Percentiles rank a stretch among this genome's conserved stretches.
These are phyloP conservation scores for Mucuna pruriens DNA, from an alignment of 306 rosid species.

Conservation along the genomic window DNA sequence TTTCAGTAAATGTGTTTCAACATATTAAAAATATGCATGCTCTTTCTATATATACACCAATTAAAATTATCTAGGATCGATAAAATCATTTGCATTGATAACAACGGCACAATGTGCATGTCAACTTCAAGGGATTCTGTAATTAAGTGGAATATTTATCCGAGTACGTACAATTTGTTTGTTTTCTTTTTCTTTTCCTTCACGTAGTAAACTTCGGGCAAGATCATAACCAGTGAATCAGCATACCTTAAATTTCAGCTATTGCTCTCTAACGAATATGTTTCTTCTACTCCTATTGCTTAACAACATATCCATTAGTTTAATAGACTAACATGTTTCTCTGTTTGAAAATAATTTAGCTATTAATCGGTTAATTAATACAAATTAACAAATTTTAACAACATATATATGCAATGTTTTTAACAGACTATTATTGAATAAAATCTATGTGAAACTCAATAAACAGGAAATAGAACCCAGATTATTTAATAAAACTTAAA, in stretches of 20 bases:
- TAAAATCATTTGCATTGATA: constrained; percentile 23
- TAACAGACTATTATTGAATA: background rate
- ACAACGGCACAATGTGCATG: constrained; percentile 34
- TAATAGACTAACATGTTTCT: background rate
- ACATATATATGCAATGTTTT: background rate
- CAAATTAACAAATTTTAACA: background rate
- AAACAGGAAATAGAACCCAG: background rate
- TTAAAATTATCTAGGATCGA: constrained; percentile 2
- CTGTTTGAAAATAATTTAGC: background rate
- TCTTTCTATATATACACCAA: background rate
- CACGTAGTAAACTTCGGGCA: constrained; percentile 21
- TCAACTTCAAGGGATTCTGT: constrained; percentile 33
- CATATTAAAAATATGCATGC: background rate
- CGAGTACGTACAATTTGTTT: constrained; percentile 24
- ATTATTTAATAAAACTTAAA: background rate
- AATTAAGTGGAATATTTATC: constrained; percentile 29
- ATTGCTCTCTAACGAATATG: background rate
- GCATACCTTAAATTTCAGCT: background rate
- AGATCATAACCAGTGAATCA: constrained; percentile 12
- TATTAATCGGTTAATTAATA: background rate
- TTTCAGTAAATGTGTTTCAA: background rate
- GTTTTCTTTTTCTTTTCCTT: background rate
- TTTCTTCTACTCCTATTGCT: background rate
- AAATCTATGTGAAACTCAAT: background rate
- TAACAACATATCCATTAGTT: background rate